Evolutionary conservation across 176 grass and related monocot species (phyloP), one percentile per base, ranked within the genome.

Genomic region (Bonia amplexicaulis): DNA sequence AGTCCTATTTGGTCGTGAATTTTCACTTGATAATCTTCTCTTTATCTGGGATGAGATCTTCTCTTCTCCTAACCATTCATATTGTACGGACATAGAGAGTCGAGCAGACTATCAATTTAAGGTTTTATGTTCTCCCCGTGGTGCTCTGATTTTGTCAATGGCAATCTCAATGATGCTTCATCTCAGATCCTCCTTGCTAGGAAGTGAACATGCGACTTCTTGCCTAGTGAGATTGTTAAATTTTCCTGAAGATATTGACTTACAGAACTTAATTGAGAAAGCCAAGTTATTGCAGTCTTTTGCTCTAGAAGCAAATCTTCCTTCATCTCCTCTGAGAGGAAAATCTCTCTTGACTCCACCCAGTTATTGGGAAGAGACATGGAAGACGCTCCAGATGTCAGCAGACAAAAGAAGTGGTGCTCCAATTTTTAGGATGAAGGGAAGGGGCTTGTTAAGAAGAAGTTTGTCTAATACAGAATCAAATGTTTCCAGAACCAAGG

Each of bases 11-110:
- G 96, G 93, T 35, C 93, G 93, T 59, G 96, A 99, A 90, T 96
- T 99, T 90, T 86, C 93, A 84, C 89, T 99, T 10, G 77, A 99
- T 53, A 90, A 90, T 84, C 90, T 99, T 89, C 81, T 96, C 27
- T 87, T 90, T 84, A 78, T 96, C 78, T 99, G 96, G 96, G 96
- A 99, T 71, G 93, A 99, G 80, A 96, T 99, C 59, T 96, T 99
- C 77, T 89, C 86, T 84, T 96, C 80, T 74, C 86, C 85, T 31
- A 96, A 99, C 42, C 66, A 89, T 88, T 51, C 70, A 35, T 87
- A 75, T 47, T 82, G 68, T 70, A 77, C 83, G 15, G 80, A 90
- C 14, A 89, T 78, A 25, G 55, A 47, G 26, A 92, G 66, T 66
- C 55, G 27, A 85, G 49, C 69, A 64, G 90, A 99, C 11, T 85